Base-by-base conservation (phyloP, 257 asterid species). In the Nicotiana undulata region DNA sequence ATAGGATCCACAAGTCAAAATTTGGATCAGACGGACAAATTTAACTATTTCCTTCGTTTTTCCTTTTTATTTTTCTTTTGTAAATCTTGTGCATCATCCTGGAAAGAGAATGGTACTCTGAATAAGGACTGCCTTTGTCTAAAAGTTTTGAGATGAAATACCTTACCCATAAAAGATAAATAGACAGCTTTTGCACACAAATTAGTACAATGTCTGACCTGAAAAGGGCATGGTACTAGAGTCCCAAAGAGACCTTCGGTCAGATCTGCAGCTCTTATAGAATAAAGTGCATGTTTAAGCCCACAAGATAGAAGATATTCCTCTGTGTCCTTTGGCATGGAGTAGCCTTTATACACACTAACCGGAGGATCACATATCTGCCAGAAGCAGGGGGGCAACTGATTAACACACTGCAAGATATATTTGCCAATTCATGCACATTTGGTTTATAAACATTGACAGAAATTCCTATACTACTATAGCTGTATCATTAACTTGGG, bases 291-390 rank as follows among this genome's bases (percentile, higher is more conserved):
- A 84, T 93, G 90, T 88, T 90, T 91, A 82, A 93, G 98, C 83
- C 98, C 97, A 85, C 92, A 85, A 52, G 97, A 88, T 58, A 88
- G 88, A 34, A 95, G 97, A 85, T 93, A 88, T 85, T 95, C 90
- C 84, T 93, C 97, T 15, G 99, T 91, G 84, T 93, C 97, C 89
- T 92, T 92, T 67, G 93, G 93, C 93, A 95, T 87, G 81, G 90
- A 83, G 83, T 91, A 84, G 56, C 98, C 97, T 86, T 95, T 95
- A 81, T 85, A 93, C 61, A 93, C 98, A 80, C 99, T 93, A 76
- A 90, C 99, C 32, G 99, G 98, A 86, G 97, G 98, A 80, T 95
- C 97, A 53, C 93, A 87, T 88, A 95, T 87, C 99, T 95, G 88
- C 79, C 78, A 72, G 17, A 72, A 72, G 60, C 13, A 70, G n/a